Evolutionary conservation across 176 grass and related monocot genomes (phyloP).

Genomic region (Avena eriantha): DNA sequence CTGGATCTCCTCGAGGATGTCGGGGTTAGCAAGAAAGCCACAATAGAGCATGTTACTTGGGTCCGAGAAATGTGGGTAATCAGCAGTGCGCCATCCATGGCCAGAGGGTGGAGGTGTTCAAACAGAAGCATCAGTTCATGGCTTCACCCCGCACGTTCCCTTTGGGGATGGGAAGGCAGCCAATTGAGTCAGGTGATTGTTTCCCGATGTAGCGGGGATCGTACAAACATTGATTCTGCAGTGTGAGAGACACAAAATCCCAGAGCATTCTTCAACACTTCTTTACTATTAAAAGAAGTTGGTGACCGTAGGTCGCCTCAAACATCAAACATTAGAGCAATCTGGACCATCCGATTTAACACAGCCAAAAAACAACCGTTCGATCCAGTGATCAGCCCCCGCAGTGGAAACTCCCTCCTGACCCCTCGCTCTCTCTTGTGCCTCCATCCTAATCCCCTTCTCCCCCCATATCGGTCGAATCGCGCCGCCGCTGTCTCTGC

Average conservation of each 20-base stretch:
- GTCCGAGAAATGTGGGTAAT: neutral
- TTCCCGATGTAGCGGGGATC: neutral
- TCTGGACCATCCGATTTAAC: no score
- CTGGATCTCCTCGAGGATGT: slow-evolving; percentile 5
- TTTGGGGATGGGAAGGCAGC: neutral
- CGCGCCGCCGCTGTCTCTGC: no score
- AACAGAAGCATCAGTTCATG: neutral
- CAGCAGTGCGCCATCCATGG: neutral
- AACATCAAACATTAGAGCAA: no score
- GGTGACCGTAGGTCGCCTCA: no score
- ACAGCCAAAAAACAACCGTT: no score
- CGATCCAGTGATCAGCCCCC: no score
- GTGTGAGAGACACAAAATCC: neutral
- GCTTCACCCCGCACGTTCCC: neutral
- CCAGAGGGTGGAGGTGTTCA: neutral
- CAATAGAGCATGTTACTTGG: neutral
- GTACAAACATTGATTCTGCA: neutral
- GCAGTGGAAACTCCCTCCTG: no score
- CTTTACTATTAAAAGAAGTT: no score
- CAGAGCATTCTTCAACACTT: neutral
- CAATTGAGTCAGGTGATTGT: neutral
- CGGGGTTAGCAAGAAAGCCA: neutral
- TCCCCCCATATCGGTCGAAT: no score
- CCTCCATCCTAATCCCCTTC: no score
- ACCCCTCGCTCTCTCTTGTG: no score